Base-by-base conservation (phyloP, 441 rosid genomes). In the Pelargonium cotyledonis region DNA sequence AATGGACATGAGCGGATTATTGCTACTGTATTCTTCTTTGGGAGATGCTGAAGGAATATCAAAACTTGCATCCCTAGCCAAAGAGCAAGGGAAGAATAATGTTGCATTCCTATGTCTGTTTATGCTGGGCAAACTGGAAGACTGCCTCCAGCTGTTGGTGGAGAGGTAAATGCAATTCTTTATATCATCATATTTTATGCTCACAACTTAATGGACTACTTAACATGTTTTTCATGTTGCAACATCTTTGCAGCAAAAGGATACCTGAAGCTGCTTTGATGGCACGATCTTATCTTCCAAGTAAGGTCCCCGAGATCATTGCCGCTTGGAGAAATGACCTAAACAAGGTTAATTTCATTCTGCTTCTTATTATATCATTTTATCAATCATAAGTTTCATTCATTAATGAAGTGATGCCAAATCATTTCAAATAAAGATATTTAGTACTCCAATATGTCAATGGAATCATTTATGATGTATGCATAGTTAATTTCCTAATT, bases 201-300 rank as follows among this genome's bases (percentile, higher is more conserved):
- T 72, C 69, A 74, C 9, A 46, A 67, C 62, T 66, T n/a, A 40
- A n/a, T 35, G 69, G 72, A 19, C 51, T 69, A 26, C 71, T 62
- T 23, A 41, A 60, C 44, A 44, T 40, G 68, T 65, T 58, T 18
- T 65, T 9, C 72, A 68, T 77, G 41, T 75, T 51, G 66, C 78
- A 69, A 86, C 76, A 63, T 67, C 72, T 67, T 76, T 73, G 74
- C 85, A 95, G 99, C 80, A 92, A 91, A 83, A 95, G 99, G 77
- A 86, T 95, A 83, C 99, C 99, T 63, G 99, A 95, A 82, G 99
- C 99, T 76, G 97, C 97, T 72, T 80, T 92, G 78, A 86, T 95
- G 92, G 99, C 98, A 40, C 83, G 99, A 72, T 95, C 98, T 1
- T 95, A 88, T 79, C 95, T 92, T 81, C 98, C 97, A 29, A 90